Evolutionary conservation across 331 rosid genomes (phyloP).

Genomic region (Malus hybrid): DNA sequence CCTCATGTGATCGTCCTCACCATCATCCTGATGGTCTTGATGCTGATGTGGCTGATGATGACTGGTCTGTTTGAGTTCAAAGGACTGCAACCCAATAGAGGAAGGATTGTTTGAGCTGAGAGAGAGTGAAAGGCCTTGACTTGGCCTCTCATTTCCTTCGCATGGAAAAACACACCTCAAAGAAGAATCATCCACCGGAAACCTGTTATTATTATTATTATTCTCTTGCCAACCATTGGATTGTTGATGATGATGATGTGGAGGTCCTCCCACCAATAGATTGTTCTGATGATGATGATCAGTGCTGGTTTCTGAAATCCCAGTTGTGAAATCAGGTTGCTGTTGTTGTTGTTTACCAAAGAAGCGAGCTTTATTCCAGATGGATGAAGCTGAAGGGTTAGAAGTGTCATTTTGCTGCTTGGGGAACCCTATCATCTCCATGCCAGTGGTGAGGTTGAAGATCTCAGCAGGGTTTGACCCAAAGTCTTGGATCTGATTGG

Average conservation of each 20-base stretch:
- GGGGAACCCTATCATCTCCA: slow-evolving; percentile 76
- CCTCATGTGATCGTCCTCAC: neutral
- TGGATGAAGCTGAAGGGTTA: neutral
- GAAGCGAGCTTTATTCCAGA: slow-evolving; percentile 29
- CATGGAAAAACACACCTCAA: slow-evolving; percentile 81
- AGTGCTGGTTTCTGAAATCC: slow-evolving; percentile 36
- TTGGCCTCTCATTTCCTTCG: slow-evolving; percentile 70
- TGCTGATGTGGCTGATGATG: slow-evolving; percentile 17
- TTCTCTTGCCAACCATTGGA: slow-evolving; percentile 26
- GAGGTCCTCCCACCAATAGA: slow-evolving; percentile 23
- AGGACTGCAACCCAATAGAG: slow-evolving; percentile 54
- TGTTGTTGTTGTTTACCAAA: slow-evolving; percentile 21
- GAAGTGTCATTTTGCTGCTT: slow-evolving; percentile 17
- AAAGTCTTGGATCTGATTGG: slow-evolving; percentile 61
- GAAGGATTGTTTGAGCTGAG: slow-evolving; percentile 69
- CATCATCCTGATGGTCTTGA: neutral
- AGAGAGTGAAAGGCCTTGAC: slow-evolving; percentile 92
- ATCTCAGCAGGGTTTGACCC: slow-evolving; percentile 59
- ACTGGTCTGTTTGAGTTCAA: slow-evolving; percentile 50
- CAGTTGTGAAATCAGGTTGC: slow-evolving; percentile 36
- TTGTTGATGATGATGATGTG: neutral
- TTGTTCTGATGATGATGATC: slow-evolving; percentile 20
- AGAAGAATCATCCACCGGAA: slow-evolving; percentile 59
- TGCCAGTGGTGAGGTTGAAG: slow-evolving; percentile 61
- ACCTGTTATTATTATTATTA: slow-evolving; percentile 11